Base-by-base conservation (phyloP, 371 early-diverging fungal genomes). In the Basidiobolus meristosporus region DNA sequence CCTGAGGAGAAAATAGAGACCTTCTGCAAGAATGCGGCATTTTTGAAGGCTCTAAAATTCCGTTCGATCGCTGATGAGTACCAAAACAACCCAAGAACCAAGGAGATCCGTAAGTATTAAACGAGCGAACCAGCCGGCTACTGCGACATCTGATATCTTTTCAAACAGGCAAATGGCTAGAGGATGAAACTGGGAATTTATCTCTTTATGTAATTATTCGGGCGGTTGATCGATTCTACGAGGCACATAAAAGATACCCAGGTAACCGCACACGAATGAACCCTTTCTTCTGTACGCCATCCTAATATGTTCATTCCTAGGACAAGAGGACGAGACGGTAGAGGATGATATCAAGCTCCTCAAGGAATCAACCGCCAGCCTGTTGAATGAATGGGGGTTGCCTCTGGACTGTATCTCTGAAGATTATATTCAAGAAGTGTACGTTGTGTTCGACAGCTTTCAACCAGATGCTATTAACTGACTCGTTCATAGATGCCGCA, bases 11-110 rank as follows among this genome's bases (percentile, higher is more conserved):
- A 76, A 17, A 68, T 89, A 38, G 81, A 78, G 31, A 50, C 57
- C 7, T 89, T 85, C 43, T 90, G 90, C 70, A 89, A 89, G 47
- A 77, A 88, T 52, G 73, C 84, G 2, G 58, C 65, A 3, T 58
- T 58, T 31, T 48, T 89, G 31, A 58, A 69, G 42, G 65, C 83
- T 4, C 52, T 84, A 36, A 61, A 75, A 19, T 80, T 75, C 43
- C 56, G 72, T 1, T 59, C 60, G 3, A 31, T 88, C 2, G 51
- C 50, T 18, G 64, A 73, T 3, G 77, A 80, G 41, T 56, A 60
- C 44, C 32, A 32, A 39, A 45, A 31, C 22, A 41, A 52, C 22
- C 54, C 23, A 23, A 15, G n/a, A 7, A 19, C 22, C 9, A 7
- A 16, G 15, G 16, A 3, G 18, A 16, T 34, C 7, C 14, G 34